Evolutionary conservation across 2,329 filamentous ascomycete species (phyloP).

Genomic region (Plectosphaerella plurivora): DNA sequence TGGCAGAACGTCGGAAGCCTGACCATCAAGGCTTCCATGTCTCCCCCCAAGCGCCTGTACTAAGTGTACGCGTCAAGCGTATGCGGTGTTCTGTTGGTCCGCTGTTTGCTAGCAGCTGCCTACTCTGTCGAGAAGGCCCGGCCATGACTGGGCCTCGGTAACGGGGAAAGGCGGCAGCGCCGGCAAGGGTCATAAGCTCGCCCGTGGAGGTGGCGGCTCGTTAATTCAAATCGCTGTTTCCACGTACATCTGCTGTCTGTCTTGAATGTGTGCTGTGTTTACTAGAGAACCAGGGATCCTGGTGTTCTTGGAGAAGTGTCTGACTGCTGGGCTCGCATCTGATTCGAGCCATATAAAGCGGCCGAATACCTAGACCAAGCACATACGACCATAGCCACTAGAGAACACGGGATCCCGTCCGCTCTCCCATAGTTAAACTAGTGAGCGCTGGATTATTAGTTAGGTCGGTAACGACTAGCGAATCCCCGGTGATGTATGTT

Average conservation of each 20-base stretch:
- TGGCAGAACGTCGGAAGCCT: slow-evolving; percentile 99
- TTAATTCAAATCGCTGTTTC: background rate
- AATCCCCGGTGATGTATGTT: background rate
- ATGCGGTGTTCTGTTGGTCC: slow-evolving; percentile 5
- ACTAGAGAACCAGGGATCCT: too few relatives aligned
- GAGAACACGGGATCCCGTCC: too few relatives aligned
- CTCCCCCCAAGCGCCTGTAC: slow-evolving; percentile 95
- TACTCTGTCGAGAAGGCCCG: too few relatives aligned
- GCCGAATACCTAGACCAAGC: too few relatives aligned
- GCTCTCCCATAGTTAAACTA: too few relatives aligned
- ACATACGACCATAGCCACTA: too few relatives aligned
- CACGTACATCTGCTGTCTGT: background rate
- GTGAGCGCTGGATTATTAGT: too few relatives aligned
- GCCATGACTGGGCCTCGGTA: too few relatives aligned
- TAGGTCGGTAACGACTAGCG: background rate
- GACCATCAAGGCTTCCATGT: slow-evolving; percentile 99
- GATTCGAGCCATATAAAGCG: too few relatives aligned
- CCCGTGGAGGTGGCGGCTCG: background rate
- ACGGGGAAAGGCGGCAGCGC: background rate
- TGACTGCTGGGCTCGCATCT: too few relatives aligned
- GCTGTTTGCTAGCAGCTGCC: background rate
- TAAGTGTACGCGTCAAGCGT: slow-evolving; percentile 42
- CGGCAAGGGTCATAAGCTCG: background rate
- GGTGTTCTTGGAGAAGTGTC: too few relatives aligned
- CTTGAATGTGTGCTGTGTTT: too few relatives aligned